Evolutionary conservation across 2,329 filamentous ascomycete species (phyloP), one percentile per base, ranked within the genome.

Genomic region (Ploettnerulaceae sp.): DNA sequence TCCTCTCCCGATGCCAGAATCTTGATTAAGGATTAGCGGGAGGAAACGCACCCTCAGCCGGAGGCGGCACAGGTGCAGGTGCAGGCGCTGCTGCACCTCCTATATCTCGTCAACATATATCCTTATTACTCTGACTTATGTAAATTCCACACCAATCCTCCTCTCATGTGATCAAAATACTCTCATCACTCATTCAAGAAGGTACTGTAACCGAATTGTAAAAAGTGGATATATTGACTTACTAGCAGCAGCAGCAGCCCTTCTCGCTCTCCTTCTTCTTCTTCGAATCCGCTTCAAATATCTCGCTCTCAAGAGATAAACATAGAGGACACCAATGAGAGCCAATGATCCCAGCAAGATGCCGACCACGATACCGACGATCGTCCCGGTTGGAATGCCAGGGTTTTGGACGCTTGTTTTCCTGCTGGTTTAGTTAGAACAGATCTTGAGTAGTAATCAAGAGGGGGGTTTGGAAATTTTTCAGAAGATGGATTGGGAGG

Each of bases 301-400:
- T 22, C 48, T 43, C 24, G 48, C 34, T 20, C 55, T 26, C 5
- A 58, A 37, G 6, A 46, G 34, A 39, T 55, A 58, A 7, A 58
- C 48, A 38, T 58, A 58, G 14, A 41, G 37, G 11, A 55, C 51
- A 3, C 46, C 54, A 20, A 45, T 11, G 14, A 58, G 44, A 2
- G 48, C 15, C 12, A 40, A 14, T n/a, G 52, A 36, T 3, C 46
- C 45, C 3, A 45, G 35, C 9, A 43, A 14, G 8, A 53, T 39
- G 12, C 53, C 55, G 3, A 58, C 38, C 4, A 56, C 42, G 11
- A 58, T 58, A 2, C 55, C 55, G 4, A 52, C 49, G 24, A 55
- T 52, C 2, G 45, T 32, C 7, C 44, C 32, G 5, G 52, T 50
- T n/a, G 49, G 35, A 39, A 53, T 40, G 3, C 44, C 43, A 0